A percentile compares a stretch with the other conserved stretches of the same genome.
phyloP scores from a whole-genome alignment of 2,329 filamentous ascomycete species.

The Aspergillus calidoustus region DNA sequence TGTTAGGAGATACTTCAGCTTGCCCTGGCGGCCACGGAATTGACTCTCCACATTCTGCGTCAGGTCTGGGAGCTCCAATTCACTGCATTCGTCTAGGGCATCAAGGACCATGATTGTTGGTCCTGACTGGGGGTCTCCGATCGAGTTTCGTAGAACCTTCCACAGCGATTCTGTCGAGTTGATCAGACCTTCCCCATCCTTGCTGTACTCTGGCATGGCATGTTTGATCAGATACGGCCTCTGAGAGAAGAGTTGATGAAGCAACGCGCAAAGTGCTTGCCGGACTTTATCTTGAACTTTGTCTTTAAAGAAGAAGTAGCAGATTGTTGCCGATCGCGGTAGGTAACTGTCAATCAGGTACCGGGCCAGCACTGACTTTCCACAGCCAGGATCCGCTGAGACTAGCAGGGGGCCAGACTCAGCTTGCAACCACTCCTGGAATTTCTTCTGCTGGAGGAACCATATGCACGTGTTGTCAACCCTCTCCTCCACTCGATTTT shows the following conservation, averaged over 20 bases:
- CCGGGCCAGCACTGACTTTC: slow-evolving; percentile 18
- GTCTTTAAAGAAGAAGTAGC: slow-evolving; percentile 54
- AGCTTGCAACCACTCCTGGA: slow-evolving; percentile 7
- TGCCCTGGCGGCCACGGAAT: no score
- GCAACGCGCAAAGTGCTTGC: slow-evolving; percentile 46
- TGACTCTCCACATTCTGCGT: slow-evolving; percentile 9
- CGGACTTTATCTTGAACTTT: slow-evolving; percentile 40
- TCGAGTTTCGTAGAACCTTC: slow-evolving; percentile 37
- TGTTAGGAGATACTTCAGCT: no score
- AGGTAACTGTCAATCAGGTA: slow-evolving; percentile 15
- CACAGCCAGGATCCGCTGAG: slow-evolving; percentile 17
- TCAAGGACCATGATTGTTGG: slow-evolving; percentile 45
- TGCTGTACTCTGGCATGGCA: slow-evolving; percentile 32
- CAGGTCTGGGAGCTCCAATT: slow-evolving; percentile 29
- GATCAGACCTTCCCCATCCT: slow-evolving; percentile 33
- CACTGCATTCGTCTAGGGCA: slow-evolving; percentile 46
- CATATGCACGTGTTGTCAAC: slow-evolving; percentile 35
- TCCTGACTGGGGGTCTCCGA: slow-evolving; percentile 32
- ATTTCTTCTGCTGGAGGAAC: slow-evolving; percentile 25
- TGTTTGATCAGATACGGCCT: slow-evolving; percentile 38
- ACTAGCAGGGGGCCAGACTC: slow-evolving; percentile 7
- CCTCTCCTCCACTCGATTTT: slow-evolving; percentile 35
- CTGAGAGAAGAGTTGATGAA: slow-evolving; percentile 46
- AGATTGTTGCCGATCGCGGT: slow-evolving; percentile 30
- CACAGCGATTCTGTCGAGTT: slow-evolving; percentile 35